Evolutionary conservation across 805 yeast genomes (phyloP), one percentile per base, ranked within the genome.

Genomic region (Cyberlindnera sargentensis): DNA sequence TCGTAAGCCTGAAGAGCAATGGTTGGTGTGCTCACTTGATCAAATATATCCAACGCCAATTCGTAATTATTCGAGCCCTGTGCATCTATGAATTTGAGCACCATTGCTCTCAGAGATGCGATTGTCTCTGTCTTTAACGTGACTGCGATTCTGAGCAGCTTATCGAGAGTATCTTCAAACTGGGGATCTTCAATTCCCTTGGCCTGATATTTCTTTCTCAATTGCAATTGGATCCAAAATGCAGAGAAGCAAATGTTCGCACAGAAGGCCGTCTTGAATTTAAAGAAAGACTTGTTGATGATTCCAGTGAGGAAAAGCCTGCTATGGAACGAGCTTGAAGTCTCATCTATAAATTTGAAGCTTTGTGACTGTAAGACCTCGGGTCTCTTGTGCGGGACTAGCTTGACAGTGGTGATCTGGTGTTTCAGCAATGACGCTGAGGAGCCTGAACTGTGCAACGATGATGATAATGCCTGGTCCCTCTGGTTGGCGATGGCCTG

Each of bases 141-240:
- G 1, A 39, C 40, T 7, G 47, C 40, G 4, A 46, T 31, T 3
- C 28, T 36, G 3, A 26, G 34, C 11, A 56, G 30, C 2, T 28
- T 3, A 2, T 42, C 26, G 11, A 51, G 37, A 11, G 41, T 40
- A 3, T 27, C 5, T 32, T 33, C 42, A 23, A 30, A 35, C 4
- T 15, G 20, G 20, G 20, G 20, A 15, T 38, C 36, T 5, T 28
- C 28, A 24, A 41, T 40, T 3, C 45, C 48, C 10, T 34, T 29
- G 1, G 49, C 49, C 7, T 37, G 39, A 1, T 46, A 39, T 27
- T 42, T 49, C 29, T 49, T 48, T 5, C 32, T 25, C 34, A 57
- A 36, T 40, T 55, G 60, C 3, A 47, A 10, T 9, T 41, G 46
- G 1, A 50, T 1, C 60, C 60, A 57, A n/a, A 31, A 20, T 3